Percentiles rank a stretch among this genome's conserved stretches.
Evolutionary conservation across 495 filamentous ascomycete genomes (phyloP).

Genomic region (Tuber melanosporum): DNA sequence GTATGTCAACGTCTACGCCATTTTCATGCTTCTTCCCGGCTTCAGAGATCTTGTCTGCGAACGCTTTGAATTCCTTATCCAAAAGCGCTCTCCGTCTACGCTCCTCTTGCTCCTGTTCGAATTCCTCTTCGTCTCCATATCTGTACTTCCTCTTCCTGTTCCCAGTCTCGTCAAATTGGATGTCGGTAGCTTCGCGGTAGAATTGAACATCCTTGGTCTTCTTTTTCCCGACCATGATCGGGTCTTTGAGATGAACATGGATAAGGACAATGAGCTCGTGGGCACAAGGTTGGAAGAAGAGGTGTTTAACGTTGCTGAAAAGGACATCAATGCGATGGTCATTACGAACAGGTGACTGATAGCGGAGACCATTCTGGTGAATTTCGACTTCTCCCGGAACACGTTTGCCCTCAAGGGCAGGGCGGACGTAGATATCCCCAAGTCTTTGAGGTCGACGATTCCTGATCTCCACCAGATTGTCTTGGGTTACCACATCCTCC

Average conservation of each 20-base stretch:
- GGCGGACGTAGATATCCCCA: constrained; percentile 87
- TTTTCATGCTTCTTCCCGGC: constrained; percentile 73
- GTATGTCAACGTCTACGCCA: constrained; percentile 81
- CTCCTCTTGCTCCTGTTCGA: constrained; percentile 97
- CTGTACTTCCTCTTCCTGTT: constrained; percentile 95
- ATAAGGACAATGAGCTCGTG: constrained; percentile 97
- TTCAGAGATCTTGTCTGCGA: constrained; percentile 94
- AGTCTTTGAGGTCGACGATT: constrained; percentile 82
- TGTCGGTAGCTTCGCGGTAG: constrained; percentile 95
- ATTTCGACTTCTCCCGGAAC: constrained; percentile 93
- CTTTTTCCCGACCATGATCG: constrained; percentile 97
- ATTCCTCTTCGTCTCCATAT: constrained; percentile 99
- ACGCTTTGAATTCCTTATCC: constrained; percentile 90
- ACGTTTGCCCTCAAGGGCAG: constrained; percentile 90
- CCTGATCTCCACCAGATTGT: constrained; percentile 86
- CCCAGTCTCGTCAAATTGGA: constrained; percentile 97
- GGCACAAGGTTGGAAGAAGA: constrained; percentile 96
- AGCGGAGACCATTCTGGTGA: constrained; percentile 97
- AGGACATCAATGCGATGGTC: constrained; percentile 83
- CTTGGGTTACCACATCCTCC: constrained; percentile 99
- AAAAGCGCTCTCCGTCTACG: constrained; percentile 80
- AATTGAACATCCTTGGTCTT: constrained; percentile 99
- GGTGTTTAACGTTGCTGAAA: constrained; percentile 96
- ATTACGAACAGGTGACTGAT: constrained; percentile 76
- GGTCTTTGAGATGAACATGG: constrained; percentile 93